Evolutionary conservation across 805 yeast species (phyloP), one percentile per base, ranked within the genome.

Genomic region (Candida ovalis): DNA sequence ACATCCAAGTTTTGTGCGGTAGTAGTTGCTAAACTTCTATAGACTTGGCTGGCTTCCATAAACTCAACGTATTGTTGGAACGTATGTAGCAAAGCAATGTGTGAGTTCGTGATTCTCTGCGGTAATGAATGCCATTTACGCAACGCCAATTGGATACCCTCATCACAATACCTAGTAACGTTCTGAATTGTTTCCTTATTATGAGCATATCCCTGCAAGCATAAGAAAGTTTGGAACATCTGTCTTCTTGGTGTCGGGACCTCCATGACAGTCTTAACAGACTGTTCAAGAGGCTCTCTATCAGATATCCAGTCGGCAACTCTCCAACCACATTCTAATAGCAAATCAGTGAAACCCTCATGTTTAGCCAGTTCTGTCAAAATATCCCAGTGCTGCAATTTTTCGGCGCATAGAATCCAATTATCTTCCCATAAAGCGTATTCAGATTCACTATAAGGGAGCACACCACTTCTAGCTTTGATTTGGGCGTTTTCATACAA

Each of bases 261-360:
- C 68, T 94, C 99, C 96, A 94, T 90, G 4, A 94, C 96, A 39
- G 95, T 87, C 66, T 90, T 88, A 23, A 94, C 96, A 1, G 96
- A 86, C 60, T 88, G 96, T 61, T 91, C 97, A 35, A 94, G 72
- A 0, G 98, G 94, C 55, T 92, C 98, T 54, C 91, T 78, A 60
- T 95, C 99, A 8, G 95, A 84, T 51, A 84, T 85, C 99, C 99
- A 94, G 61, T 94, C 98, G 7, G 99, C 97, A 36, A 94, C 96
- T 61, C 99, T 77, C 99, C 99, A 94, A 35, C 98, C 99, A 76
- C 99, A 95, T 66, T 94, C 99, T n/a, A 94, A 73, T 23, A 95
- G 70, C 54, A 94, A 73, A 61, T 94, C 99, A 0, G 97, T 90
- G 63, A 92, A 95, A 0, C 97, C 97, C 72, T 95, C 99, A 61